Conservation (phyloP, 2,329 filamentous ascomycete genomes). For the Aschersonia sp. region DNA sequence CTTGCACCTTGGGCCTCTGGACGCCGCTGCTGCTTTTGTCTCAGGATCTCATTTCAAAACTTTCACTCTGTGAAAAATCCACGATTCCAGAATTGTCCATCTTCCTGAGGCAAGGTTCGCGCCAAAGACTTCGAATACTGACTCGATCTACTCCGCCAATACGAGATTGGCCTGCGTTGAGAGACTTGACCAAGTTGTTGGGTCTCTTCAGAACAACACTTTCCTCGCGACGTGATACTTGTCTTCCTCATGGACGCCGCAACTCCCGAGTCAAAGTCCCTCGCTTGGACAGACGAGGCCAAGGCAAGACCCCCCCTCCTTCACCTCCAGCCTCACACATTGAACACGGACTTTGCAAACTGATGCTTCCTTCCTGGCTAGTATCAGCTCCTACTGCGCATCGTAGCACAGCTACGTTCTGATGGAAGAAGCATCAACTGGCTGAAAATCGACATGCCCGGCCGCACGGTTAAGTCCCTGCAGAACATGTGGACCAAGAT, state of each 20-base stretch:
- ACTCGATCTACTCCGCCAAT: no score
- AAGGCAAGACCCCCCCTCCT: constrained; percentile 12
- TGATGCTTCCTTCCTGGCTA: constrained; percentile 4
- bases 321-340: no score
- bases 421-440: constrained; percentile 20
- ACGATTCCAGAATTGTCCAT: no score
- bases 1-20: no score
- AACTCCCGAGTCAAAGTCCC: constrained; percentile 8
- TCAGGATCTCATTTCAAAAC: no score
- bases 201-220: background rate
- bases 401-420: constrained; percentile 17
- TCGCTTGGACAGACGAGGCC: constrained; percentile 21
- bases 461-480: constrained; percentile 22
- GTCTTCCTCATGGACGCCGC: constrained; percentile 5
- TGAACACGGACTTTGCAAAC: background rate
- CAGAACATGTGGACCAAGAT: constrained; percentile 22
- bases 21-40: no score
- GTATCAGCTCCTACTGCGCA: constrained; percentile 20
- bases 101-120: no score
- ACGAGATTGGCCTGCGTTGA: no score
- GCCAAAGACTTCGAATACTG: no score
- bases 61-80: no score
- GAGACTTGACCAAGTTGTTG: background rate
- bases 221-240: background rate
- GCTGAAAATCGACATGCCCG: constrained; percentile 18